phyloP scores from a whole-genome alignment of 345 rosid genomes.

The Lumnitzera littorea region DNA sequence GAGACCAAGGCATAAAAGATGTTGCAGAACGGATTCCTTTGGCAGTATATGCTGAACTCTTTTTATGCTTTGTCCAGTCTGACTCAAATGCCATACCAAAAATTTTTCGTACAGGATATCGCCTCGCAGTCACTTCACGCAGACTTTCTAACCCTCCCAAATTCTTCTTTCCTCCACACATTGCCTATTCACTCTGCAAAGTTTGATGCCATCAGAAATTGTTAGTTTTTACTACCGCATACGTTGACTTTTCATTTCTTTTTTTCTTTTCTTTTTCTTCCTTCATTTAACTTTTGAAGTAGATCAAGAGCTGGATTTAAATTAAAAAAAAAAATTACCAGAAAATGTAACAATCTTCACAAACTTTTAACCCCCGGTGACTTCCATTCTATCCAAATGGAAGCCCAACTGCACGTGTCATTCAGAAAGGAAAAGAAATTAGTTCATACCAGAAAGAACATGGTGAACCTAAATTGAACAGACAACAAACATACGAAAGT shows the following conservation, averaged over 20 bases:
- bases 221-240: not conserved
- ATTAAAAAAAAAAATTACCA: slow-evolving; percentile 26
- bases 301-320: not conserved
- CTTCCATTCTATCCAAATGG: slow-evolving; percentile 43
- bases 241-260: not conserved
- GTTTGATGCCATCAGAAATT: slow-evolving; percentile 16
- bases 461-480: not conserved
- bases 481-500: too few species aligned
- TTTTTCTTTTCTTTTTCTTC: too few species aligned
- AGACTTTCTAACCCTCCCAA: slow-evolving; percentile 21
- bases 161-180: slow-evolving; percentile 39
- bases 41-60: slow-evolving; percentile 42
- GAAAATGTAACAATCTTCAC: slow-evolving; percentile 28
- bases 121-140: slow-evolving; percentile 13
- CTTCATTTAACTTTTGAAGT: not conserved
- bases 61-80: slow-evolving; percentile 40
- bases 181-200: slow-evolving; percentile 22
- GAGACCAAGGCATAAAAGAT: slow-evolving; percentile 68
- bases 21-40: slow-evolving; percentile 58
- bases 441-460: not conserved
- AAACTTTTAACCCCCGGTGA: slow-evolving; percentile 56
- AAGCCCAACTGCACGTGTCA: slow-evolving; percentile 8
- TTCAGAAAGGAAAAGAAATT: not conserved
- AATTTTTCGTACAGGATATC: slow-evolving; percentile 18
- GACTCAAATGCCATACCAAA: slow-evolving; percentile 81